Conservation (phyloP, 805 yeast species). For the Candida saitoana region DNA sequence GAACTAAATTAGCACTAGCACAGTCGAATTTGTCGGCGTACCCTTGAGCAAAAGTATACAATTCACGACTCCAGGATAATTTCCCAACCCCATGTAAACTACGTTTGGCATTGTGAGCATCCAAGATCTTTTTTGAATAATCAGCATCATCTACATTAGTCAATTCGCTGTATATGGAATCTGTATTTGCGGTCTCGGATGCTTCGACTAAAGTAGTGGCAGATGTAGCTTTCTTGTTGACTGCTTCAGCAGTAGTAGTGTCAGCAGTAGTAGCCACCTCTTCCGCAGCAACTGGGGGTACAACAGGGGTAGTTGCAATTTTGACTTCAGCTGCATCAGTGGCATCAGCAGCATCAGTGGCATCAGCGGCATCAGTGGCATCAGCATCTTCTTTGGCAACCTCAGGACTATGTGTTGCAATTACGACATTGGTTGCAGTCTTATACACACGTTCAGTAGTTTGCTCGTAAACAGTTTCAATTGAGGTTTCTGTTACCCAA, state of each 20-base stretch:
- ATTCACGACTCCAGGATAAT: constrained; percentile 51
- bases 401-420: constrained; percentile 6
- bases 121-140: constrained; percentile 28
- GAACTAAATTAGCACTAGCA: constrained; percentile 26
- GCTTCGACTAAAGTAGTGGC: constrained; percentile 10
- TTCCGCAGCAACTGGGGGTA: constrained; percentile 6
- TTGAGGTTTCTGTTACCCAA: constrained; percentile 22
- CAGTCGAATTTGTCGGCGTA: constrained; percentile 33
- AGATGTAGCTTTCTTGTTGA: constrained; percentile 9
- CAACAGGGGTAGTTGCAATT: constrained; percentile 4
- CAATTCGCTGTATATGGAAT: background rate
- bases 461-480: constrained; percentile 18
- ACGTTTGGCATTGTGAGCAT: constrained; percentile 31
- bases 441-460: background rate
- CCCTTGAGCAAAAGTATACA: constrained; percentile 30
- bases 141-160: constrained; percentile 17
- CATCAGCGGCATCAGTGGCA: background rate
- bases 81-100: constrained; percentile 26
- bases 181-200: constrained; percentile 1
- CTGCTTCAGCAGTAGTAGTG: constrained; percentile 7
- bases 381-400: constrained; percentile 2
- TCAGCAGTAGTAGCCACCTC: constrained; percentile 11
- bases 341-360: constrained; percentile 2
- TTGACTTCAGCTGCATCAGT: background rate
- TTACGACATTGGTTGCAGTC: constrained; percentile 7